phyloP scores from a whole-genome alignment of 2,329 filamentous ascomycete species.

The Arthrinium phaeospermum region DNA sequence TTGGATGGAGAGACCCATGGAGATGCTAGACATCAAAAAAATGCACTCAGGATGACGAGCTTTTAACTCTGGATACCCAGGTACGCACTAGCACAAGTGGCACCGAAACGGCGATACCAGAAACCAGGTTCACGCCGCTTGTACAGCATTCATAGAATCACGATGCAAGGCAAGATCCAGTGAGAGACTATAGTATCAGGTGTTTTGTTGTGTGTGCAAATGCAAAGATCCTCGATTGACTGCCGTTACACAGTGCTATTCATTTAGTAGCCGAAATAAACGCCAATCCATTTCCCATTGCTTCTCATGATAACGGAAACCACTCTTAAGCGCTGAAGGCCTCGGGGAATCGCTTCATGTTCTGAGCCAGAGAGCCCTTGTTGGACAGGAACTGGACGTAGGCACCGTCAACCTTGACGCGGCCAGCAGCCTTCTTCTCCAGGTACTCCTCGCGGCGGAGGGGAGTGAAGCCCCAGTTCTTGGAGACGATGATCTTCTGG shows the following conservation, averaged over 20 bases:
- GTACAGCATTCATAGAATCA: neutral
- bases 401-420: constrained; percentile 95
- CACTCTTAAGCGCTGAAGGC: constrained; percentile 71
- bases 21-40: neutral
- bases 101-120: neutral
- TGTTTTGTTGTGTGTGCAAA: constrained; percentile 23
- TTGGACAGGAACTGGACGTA: constrained; percentile 99
- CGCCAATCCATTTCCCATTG: constrained; percentile 27
- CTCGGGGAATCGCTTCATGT: constrained; percentile 94
- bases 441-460: constrained; percentile 98
- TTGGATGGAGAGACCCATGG: neutral
- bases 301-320: constrained; percentile 25
- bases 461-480: constrained; percentile 99
- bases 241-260: constrained; percentile 26
- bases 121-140: neutral
- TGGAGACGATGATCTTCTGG: constrained; percentile 99
- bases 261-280: constrained; percentile 27
- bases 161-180: neutral
- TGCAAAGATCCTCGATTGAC: constrained; percentile 28
- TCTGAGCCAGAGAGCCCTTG: constrained; percentile 83
- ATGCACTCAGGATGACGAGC: neutral
- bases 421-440: constrained; percentile 90
- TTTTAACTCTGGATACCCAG: neutral
- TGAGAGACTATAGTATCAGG: neutral
- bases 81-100: neutral